A percentile compares a stretch with the other conserved stretches of the same genome.
phyloP scores from a whole-genome alignment of 2,329 filamentous ascomycete genomes.

The Penicillium sp. region DNA sequence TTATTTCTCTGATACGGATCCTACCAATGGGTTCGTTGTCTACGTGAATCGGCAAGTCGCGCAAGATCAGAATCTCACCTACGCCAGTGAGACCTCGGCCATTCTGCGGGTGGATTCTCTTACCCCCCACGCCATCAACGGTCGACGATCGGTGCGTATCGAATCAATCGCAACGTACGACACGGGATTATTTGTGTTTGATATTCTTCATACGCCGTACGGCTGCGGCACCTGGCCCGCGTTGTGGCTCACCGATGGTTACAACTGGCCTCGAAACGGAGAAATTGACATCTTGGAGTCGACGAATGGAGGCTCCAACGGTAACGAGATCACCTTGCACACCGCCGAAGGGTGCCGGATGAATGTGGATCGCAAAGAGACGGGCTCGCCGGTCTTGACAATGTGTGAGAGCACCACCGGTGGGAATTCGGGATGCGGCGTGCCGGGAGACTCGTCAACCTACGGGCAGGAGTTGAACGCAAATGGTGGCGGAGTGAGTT shows the following conservation, averaged over 20 bases:
- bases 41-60: slow-evolving; percentile 35
- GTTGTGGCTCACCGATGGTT: slow-evolving; percentile 58
- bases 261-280: slow-evolving; percentile 58
- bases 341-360: slow-evolving; percentile 51
- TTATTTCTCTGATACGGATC: slow-evolving; percentile 42
- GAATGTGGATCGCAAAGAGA: slow-evolving; percentile 50
- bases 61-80: slow-evolving; percentile 52
- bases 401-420: slow-evolving; percentile 50
- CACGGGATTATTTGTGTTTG: slow-evolving; percentile 62
- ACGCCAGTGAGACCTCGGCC: slow-evolving; percentile 49
- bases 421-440: slow-evolving; percentile 54
- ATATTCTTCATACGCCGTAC: slow-evolving; percentile 57
- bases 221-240: slow-evolving; percentile 62
- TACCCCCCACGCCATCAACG: slow-evolving; percentile 52
- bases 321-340: slow-evolving; percentile 58
- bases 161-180: slow-evolving; percentile 56
- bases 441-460: slow-evolving; percentile 39
- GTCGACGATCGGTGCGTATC: slow-evolving; percentile 59
- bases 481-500: slow-evolving; percentile 47
- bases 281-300: slow-evolving; percentile 61
- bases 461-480: slow-evolving; percentile 52
- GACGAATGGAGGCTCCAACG: slow-evolving; percentile 49
- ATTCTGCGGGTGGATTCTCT: slow-evolving; percentile 57
- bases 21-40: slow-evolving; percentile 42
- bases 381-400: slow-evolving; percentile 38